These are phyloP conservation scores for Pisolithus orientalis DNA, from an alignment of 768 basidiomycete genomes.

Conservation along the genomic window DNA sequence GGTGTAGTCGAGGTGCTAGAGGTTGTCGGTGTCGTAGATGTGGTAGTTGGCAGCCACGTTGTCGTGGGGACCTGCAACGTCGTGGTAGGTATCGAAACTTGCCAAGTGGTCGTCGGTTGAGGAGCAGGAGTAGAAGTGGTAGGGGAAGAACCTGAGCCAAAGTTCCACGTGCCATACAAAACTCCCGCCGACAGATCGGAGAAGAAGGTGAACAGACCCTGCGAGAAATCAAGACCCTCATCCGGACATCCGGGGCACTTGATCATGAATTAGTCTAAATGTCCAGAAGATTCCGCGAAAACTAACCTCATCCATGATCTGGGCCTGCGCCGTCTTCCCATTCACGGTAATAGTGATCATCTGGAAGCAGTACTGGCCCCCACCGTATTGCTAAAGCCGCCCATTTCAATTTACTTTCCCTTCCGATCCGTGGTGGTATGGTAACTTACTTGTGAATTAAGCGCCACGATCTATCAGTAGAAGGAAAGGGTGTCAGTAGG, in stretches of 20 bases:
- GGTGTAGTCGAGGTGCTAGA: constrained; percentile 10
- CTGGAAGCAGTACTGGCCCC: constrained; percentile 51
- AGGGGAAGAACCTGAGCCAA: constrained; percentile 19
- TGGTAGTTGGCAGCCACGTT: constrained; percentile 8
- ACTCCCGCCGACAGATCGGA: constrained; percentile 43
- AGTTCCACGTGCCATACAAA: constrained; percentile 54
- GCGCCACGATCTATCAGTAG: constrained; percentile 45
- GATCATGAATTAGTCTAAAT: background rate
- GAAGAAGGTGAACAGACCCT: constrained; percentile 62
- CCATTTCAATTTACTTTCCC: constrained; percentile 1
- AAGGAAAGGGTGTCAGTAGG: constrained; percentile 3
- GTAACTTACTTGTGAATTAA: constrained; percentile 24
- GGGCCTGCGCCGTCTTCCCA: constrained; percentile 53
- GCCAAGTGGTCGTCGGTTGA: constrained; percentile 16
- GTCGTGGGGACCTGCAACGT: constrained; percentile 9
- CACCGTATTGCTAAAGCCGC: constrained; percentile 47
- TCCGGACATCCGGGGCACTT: constrained; percentile 65
- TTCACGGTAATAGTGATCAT: constrained; percentile 53
- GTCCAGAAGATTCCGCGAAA: background rate
- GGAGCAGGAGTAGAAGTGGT: constrained; percentile 15
- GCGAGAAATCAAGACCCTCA: constrained; percentile 62
- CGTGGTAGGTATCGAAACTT: constrained; percentile 5
- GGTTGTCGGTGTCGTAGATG: constrained; percentile 20
- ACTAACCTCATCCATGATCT: constrained; percentile 55
- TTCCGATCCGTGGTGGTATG: background rate